phyloP scores from a whole-genome alignment of 2,329 filamentous ascomycete genomes.

The Calonectria pteridis region DNA sequence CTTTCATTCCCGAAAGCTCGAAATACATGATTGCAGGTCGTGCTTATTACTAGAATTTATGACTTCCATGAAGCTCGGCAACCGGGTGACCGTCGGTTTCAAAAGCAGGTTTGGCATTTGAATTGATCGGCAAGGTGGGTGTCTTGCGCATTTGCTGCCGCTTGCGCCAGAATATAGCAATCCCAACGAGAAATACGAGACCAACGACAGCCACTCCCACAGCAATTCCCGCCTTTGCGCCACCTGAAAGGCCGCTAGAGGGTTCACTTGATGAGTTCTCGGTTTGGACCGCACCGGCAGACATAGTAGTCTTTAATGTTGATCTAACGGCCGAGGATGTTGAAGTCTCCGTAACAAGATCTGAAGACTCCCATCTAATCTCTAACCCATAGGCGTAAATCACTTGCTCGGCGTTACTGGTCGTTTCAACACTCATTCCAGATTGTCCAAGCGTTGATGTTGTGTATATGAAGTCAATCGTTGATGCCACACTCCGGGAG shows the following conservation, averaged over 20 bases:
- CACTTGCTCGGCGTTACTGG: neutral
- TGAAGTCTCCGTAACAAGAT: neutral
- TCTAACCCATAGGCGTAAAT: neutral
- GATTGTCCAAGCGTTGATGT: neutral
- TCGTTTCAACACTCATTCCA: neutral
- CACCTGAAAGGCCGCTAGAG: neutral
- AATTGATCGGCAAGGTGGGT: neutral
- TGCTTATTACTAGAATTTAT: neutral
- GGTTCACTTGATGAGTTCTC: neutral
- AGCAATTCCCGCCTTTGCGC: neutral
- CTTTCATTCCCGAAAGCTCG: neutral
- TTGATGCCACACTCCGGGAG: neutral
- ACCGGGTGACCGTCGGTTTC: neutral
- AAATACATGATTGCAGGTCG: neutral
- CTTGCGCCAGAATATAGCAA: constrained; percentile 1
- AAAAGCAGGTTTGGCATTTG: neutral
- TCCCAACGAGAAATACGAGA: neutral
- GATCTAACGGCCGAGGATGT: neutral
- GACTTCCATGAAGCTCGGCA: neutral
- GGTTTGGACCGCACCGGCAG: neutral
- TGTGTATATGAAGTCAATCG: neutral
- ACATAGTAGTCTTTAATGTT: neutral
- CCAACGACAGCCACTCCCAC: neutral
- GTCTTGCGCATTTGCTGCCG: neutral
- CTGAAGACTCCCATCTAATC: constrained; percentile 1